phyloP scores from a whole-genome alignment of 257 asterid genomes.

The Cinchona pubescens region DNA sequence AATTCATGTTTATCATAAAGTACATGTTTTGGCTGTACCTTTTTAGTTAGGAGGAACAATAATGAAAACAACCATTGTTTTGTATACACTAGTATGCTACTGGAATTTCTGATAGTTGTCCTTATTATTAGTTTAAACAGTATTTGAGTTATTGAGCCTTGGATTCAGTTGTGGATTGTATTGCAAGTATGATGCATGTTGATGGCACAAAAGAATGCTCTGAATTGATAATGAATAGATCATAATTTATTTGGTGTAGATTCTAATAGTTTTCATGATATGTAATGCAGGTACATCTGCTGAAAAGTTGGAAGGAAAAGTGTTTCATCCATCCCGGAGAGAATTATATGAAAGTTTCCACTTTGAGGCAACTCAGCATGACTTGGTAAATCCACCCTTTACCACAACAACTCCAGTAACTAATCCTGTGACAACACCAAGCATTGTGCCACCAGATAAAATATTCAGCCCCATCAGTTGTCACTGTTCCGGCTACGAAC shows the following conservation, averaged over 20 bases:
- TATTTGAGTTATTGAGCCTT: not conserved
- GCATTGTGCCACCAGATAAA: conserved; percentile 29
- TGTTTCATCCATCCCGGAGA: conserved; percentile 27
- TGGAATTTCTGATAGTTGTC: too few relatives aligned
- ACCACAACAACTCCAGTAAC: conserved; percentile 45
- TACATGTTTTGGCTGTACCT: not conserved
- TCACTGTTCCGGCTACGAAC: conserved; percentile 46
- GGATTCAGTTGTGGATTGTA: too few relatives aligned
- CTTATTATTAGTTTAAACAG: not conserved
- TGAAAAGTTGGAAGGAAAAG: conserved; percentile 19
- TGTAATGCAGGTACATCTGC: conserved; percentile 23
- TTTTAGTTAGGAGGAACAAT: not conserved
- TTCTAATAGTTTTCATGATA: not conserved
- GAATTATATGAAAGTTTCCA: conserved; percentile 22
- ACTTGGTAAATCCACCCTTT: conserved; percentile 33
- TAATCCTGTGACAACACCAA: conserved; percentile 71
- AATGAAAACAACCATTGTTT: too few relatives aligned
- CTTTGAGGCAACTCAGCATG: conserved; percentile 33
- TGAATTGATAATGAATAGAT: not conserved
- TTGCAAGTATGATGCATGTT: too few relatives aligned
- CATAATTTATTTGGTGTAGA: not conserved
- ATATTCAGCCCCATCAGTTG: conserved; percentile 36
- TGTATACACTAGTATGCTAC: too few relatives aligned
- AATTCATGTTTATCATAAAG: too few relatives aligned
- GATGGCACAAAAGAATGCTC: too few relatives aligned